phyloP scores from a whole-genome alignment of 176 grass and related monocot species.

The Carex littledalei region DNA sequence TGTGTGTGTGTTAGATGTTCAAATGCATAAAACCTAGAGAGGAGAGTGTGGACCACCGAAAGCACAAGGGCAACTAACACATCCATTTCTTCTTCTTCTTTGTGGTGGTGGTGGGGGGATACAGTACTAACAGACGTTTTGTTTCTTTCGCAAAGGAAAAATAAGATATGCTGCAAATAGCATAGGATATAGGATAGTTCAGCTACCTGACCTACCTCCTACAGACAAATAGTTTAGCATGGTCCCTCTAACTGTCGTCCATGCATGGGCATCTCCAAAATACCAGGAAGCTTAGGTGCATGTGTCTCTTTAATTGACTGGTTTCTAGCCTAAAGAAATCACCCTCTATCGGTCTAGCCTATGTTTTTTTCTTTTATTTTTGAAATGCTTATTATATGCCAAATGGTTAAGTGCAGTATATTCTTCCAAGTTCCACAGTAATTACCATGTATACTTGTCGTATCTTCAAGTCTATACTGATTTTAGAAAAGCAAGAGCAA shows the following conservation, averaged over 20 bases:
- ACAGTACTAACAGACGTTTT: not conserved
- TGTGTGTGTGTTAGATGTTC: too few species aligned
- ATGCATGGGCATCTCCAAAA: not conserved
- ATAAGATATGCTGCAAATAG: not conserved
- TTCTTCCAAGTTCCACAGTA: not conserved
- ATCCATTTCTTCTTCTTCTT: too few species aligned
- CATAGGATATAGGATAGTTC: not conserved
- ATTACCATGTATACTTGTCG: not conserved
- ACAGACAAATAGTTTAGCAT: not conserved
- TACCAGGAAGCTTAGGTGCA: not conserved
- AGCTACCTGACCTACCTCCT: slow-evolving; percentile 2
- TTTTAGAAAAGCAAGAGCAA: not conserved
- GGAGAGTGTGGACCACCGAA: not conserved
- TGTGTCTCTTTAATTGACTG: not conserved
- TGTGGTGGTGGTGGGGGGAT: not conserved
- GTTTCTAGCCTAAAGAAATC: not conserved
- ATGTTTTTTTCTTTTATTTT: not conserved
- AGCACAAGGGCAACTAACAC: not conserved
- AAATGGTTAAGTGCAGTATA: not conserved
- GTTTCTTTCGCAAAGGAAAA: not conserved
- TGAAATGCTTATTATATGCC: not conserved
- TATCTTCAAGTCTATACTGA: not conserved
- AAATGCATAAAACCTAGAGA: not conserved
- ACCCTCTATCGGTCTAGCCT: not conserved
- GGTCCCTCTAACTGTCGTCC: not conserved